Evolutionary conservation across 2,329 filamentous ascomycete species (phyloP), one percentile per base, ranked within the genome.

Genomic region (Paraphoma chrysanthemicola): DNA sequence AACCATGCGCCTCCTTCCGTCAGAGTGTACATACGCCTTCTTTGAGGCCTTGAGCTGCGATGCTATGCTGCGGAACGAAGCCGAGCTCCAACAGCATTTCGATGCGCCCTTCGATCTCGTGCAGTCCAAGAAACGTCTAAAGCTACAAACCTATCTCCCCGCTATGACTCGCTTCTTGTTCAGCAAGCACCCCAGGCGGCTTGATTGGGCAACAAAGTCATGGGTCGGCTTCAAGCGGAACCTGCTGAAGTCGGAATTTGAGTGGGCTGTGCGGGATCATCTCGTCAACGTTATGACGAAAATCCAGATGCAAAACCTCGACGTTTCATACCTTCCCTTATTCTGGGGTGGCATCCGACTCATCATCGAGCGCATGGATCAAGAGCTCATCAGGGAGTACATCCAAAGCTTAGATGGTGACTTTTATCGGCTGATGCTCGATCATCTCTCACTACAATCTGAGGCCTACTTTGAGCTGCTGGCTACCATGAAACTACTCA

Each of bases 41-140:
- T 97, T 96, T 68, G 94, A 98, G 74, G 89, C 90, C 0, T 80
- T 98, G 49, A 96, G 93, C 74, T 96, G 90, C 74, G 87, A 93
- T 63, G 84, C 90, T 0, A 92, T 96, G 71, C 82, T 97, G 58
- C 77, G 79, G 18, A 81, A 85, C 60, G 83, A 86, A 53, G 75
- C 79, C 16, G 76, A 83, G 17, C 74, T 89, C 18, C 71, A 77
- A 53, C 67, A 80, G 29, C 83, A 88, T 62, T 97, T 98, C 72
- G 90, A 97, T 72, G 87, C 85, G 64, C 92, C 96, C 10, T 97
- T 98, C 74, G 83, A 86, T 64, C 84, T 92, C 18, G 87, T 96
- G 2, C 91, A 94, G 75, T 86, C 86, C 12, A 93, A 89, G 69
- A 92, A 86, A 66, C 86, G 87, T n/a, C 81, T 97, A 16, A 92